Percentiles rank a stretch among this genome's conserved stretches.
phyloP scores from a whole-genome alignment of 2,329 filamentous ascomycete species.

The Periconia sp. region DNA sequence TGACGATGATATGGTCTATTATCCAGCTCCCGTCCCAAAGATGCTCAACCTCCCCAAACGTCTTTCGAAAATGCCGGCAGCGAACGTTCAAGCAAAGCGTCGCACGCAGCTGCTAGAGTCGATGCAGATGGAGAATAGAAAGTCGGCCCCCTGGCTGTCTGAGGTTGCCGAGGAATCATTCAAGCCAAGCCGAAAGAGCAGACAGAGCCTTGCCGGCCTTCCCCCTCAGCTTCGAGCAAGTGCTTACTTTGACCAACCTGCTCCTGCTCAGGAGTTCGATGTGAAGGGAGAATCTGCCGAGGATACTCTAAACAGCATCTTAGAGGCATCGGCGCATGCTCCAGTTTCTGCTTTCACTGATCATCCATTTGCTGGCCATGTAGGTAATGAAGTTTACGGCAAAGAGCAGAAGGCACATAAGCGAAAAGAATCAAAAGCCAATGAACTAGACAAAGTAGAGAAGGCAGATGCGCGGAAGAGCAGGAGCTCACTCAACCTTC shows the following conservation, averaged over 20 bases:
- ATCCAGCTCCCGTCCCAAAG: constrained; percentile 90
- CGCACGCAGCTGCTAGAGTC: constrained; percentile 74
- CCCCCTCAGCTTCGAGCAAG: constrained; percentile 90
- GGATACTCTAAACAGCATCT: constrained; percentile 85
- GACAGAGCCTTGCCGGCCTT: constrained; percentile 60
- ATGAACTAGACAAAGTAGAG: constrained; percentile 28
- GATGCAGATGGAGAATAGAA: constrained; percentile 62
- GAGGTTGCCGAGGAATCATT: constrained; percentile 9
- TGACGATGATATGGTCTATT: constrained; percentile 86
- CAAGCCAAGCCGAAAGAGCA: constrained; percentile 36
- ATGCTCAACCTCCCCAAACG: constrained; percentile 93
- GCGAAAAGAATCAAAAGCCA: constrained; percentile 49
- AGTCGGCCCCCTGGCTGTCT: constrained; percentile 55
- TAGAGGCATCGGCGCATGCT: constrained; percentile 86
- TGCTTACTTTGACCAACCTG: constrained; percentile 81
- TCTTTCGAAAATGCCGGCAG: constrained; percentile 75
- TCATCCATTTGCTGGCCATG: constrained; percentile 78
- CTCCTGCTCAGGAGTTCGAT: constrained; percentile 61
- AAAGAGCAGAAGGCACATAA: constrained; percentile 37
- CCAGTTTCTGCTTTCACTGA: constrained; percentile 93
- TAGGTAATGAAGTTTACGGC: constrained; percentile 78
- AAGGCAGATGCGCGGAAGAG: constrained; percentile 39
- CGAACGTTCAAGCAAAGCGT: constrained; percentile 69
- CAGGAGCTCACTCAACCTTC: constrained; percentile 44
- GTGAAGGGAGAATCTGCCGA: constrained; percentile 80